Base-by-base conservation (phyloP, 176 grass and related monocot genomes). In the Ensete ventricosum region DNA sequence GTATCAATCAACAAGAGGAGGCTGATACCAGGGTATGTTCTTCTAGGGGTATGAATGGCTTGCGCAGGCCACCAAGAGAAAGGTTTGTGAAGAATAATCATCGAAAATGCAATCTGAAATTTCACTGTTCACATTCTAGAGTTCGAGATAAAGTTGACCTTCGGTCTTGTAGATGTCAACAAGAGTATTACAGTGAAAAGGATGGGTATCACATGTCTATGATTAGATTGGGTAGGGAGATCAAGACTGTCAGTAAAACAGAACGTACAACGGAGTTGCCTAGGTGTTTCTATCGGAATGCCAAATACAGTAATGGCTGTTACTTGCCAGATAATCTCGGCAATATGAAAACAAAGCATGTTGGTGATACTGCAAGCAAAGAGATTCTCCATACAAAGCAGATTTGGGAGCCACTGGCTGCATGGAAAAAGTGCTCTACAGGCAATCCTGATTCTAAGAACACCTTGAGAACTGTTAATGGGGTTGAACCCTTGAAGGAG, bases 321-420 rank as follows among this genome's bases (percentile, higher is more conserved):
- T 82, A 83, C 73, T 23, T 65, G 3, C 80, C 69, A 69, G 85
- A 87, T 26, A 83, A 43, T 66, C 80, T 70, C 76, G 19, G 58
- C 27, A 59, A 70, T 53, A 50, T 79, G 54, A 97, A 92, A 67
- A 81, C 81, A 89, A 87, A 63, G 25, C 77, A 72, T 77, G 62
- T 76, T 88, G 63, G 66, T 69, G 78, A 73, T 82, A 71, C 57
- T 69, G 81, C 79, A 63, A 88, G 90, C 84, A 98, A 86, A 82
- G 83, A 79, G 21, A 17, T 52, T 83, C 34, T 69, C 67, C 72
- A 73, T 59, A 80, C 82, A 51, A 98, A 98, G 76, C 88, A 98
- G 87, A 86, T 98, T 67, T 98, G 90, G 94, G 94, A 93, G 77
- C 85, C 89, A 58, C 70, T 84, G 87, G 83, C 88, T 96, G 75